Evolutionary conservation across 2,329 filamentous ascomycete genomes (phyloP), one percentile per base, ranked within the genome.

Genomic region (Calonectria hongkongensis): DNA sequence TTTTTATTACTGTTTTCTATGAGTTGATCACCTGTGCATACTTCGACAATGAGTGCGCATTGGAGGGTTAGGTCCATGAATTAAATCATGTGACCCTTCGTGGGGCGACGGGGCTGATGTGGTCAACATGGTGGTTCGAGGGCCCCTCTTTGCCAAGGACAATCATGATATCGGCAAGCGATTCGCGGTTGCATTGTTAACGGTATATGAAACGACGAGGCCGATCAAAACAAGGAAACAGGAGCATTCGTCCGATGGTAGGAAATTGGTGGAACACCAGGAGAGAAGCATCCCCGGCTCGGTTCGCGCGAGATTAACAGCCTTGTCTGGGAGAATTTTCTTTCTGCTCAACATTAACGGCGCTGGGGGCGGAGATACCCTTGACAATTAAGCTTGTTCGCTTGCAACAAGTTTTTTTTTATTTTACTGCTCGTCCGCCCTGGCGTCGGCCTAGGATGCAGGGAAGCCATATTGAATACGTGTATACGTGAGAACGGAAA

Each of bases 401-500:
- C n/a, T 25, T 36, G 51, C 15, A 33, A 56, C 51, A 30, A 18
- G 30, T 56, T 36, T 21, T 56, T 56, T 6, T 10, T 9, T 13
- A 6, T 5, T 15, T 12, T 45, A 25, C 33, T 58, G 30, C 48
- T 30, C 47, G 28, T 39, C 50, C 39, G 51, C 65, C 51, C 36
- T 48, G 65, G 65, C 41, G 51, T 68, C 51, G 21, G 21, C 43
- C n/a, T 68, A 68, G 33, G 25, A 45, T 30, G 58, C 36, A 45
- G 9, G 18, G 13, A 15, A 39, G 39, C 27, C 33, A 45, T 16
- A 25, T 56, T 30, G 65, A 68, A 68, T 68, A 68, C 65, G 65
- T 68, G 51, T 68, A 68, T 68, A 68, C 28, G n/a, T 60, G 65
- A 68, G 51, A 51, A 68, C 33, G 30, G 28, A 27, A 7, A 16